Evolutionary conservation across 2,329 filamentous ascomycete species (phyloP).

Genomic region (Aspergillus fumigatus): DNA sequence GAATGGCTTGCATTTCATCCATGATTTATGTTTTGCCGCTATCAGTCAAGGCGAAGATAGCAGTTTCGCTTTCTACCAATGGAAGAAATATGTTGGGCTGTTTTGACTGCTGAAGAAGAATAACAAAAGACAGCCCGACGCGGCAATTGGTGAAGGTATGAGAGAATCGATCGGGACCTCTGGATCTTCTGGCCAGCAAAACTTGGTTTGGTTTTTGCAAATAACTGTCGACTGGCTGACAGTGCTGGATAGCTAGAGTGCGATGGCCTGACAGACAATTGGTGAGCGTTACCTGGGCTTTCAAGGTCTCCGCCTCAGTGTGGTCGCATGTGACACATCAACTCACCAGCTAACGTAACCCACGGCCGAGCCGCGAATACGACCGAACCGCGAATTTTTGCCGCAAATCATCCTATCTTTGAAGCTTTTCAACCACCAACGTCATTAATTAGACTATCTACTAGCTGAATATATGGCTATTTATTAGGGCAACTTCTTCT

Average conservation of each 20-base stretch:
- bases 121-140: background rate
- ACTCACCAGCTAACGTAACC: too few species aligned
- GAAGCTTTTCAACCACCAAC: too few species aligned
- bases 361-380: too few species aligned
- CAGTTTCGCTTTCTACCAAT: constrained; percentile 1
- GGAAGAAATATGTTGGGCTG: background rate
- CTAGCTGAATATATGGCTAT: too few species aligned
- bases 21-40: constrained; percentile 19
- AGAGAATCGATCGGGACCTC: background rate
- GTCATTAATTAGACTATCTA: too few species aligned
- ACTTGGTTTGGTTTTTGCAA: background rate
- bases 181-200: background rate
- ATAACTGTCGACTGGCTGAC: background rate
- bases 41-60: background rate
- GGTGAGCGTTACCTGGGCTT: background rate
- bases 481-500: too few species aligned
- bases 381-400: too few species aligned
- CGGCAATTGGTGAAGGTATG: background rate
- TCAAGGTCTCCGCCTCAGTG: background rate
- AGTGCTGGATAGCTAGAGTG: too few species aligned
- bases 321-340: background rate
- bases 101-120: background rate
- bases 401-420: too few species aligned
- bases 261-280: background rate
- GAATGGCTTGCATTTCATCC: constrained; percentile 33